These are phyloP conservation scores for Lunasporangiospora selenospora DNA, from an alignment of 192 early-diverging fungal species.

Conservation along the genomic window DNA sequence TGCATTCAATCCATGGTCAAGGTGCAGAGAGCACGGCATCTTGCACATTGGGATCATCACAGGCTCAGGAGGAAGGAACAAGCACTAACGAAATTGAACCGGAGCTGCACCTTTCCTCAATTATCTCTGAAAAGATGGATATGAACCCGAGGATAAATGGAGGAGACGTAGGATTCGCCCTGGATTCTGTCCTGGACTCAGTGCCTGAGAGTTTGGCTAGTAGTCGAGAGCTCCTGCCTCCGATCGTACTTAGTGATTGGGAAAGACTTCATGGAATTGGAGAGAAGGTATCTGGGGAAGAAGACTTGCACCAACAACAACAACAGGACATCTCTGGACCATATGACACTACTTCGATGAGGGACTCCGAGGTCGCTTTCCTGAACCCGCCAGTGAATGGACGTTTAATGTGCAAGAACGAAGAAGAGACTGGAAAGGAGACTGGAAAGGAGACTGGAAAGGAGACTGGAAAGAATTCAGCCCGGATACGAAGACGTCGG, in stretches of 20 bases:
- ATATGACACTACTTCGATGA: neutral
- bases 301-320: neutral
- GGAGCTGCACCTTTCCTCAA: no score
- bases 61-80: neutral
- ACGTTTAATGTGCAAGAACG: no score
- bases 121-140: neutral
- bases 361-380: neutral
- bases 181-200: constrained; percentile 33
- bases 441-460: neutral
- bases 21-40: no score
- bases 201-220: constrained; percentile 5
- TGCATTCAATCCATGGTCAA: neutral
- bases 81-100: neutral
- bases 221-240: neutral
- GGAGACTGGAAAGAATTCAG: neutral
- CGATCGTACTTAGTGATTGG: constrained; percentile 1
- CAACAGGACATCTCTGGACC: neutral
- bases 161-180: constrained; percentile 29
- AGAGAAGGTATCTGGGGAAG: neutral
- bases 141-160: neutral
- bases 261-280: constrained; percentile 13
- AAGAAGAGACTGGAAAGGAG: no score
- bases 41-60: no score
- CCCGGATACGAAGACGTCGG: neutral
- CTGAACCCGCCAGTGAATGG: no score